Base-by-base conservation (phyloP, 225 moss, liverwort and hornwort genomes). In the Antitrichia curtipendula region DNA sequence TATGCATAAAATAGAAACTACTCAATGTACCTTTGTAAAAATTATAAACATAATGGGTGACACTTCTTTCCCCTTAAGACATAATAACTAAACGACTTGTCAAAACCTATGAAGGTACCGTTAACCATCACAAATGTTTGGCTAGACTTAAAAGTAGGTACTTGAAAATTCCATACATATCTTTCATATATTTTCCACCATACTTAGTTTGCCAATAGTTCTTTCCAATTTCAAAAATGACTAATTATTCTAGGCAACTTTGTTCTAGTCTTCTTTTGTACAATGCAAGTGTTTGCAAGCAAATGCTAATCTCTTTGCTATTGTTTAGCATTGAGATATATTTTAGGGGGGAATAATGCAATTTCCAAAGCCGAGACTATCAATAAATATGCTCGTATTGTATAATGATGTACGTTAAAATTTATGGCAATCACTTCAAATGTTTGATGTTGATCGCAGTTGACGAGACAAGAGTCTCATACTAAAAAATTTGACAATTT, bases 1-100 rank as follows among this genome's bases (percentile, higher is more conserved):
- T 1, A 1, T 8, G 25, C 5, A 41, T 70, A 70, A 69, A 7
- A 40, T 69, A 40, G 22, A 41, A 40, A 66, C 3, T 2, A 69
- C 8, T 69, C 1, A 8, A 40, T 40, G 1, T 25, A 1, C 8
- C 8, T 0, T 25, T 25, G 3, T 70, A 25, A 36, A 41, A 0
- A 0, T 25, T 15, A 70, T 25, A 3, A 70, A 40, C 4, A 41
- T 2, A 25, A 41, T 41, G 0, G 8, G 4, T 9, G 8, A 40
- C 5, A 71, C 3, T 70, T 15, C 4, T 41, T 70, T 70, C 4
- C 0, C 8, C 14, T 14, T 15, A 4, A 40, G 4, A 14, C 25
- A 23, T 40, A 2, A 8, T 24, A 1, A 24, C 15, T 41, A 41
- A 16, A 16, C 0, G 27, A 43, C 24, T 27, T 27, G 9, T 43